These are phyloP conservation scores for Neurospora hispaniola DNA, from an alignment of 495 filamentous ascomycete genomes.

Conservation along the genomic window DNA sequence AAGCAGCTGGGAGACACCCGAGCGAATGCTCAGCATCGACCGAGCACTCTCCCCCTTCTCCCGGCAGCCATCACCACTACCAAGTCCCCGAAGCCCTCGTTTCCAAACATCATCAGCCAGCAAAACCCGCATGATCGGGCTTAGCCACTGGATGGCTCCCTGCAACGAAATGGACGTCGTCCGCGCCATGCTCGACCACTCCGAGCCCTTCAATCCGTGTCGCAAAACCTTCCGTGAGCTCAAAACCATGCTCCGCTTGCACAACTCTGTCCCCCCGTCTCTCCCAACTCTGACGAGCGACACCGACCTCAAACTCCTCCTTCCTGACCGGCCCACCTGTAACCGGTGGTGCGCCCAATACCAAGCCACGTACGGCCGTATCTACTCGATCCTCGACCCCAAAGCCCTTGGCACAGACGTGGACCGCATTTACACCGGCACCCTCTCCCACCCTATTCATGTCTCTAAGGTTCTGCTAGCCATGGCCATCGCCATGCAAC, in stretches of 20 bases:
- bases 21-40: conserved; percentile 1
- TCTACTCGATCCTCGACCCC: conserved; percentile 13
- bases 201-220: conserved; percentile 7
- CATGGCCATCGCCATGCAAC: conserved; percentile 13
- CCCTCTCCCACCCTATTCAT: conserved; percentile 7
- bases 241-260: conserved; percentile 2
- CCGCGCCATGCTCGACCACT: conserved; percentile 12
- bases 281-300: not conserved
- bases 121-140: conserved; percentile 14
- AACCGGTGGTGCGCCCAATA: conserved; percentile 7
- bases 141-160: conserved; percentile 16
- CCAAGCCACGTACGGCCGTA: conserved; percentile 7
- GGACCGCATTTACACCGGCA: conserved; percentile 3
- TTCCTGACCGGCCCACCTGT: conserved; percentile 10
- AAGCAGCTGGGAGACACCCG: conserved; percentile 2
- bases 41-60: not conserved
- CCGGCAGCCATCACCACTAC: not conserved
- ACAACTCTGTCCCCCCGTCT: not conserved
- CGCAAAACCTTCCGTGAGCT: conserved; percentile 13
- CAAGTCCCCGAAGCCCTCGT: not conserved
- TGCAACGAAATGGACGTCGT: conserved; percentile 11
- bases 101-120: conserved; percentile 4
- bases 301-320: conserved; percentile 1
- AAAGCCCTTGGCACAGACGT: conserved; percentile 4
- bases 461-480: conserved; percentile 9